These are phyloP conservation scores for Colletotrichum sp. DNA, from an alignment of 2,329 filamentous ascomycete genomes.

Conservation along the genomic window DNA sequence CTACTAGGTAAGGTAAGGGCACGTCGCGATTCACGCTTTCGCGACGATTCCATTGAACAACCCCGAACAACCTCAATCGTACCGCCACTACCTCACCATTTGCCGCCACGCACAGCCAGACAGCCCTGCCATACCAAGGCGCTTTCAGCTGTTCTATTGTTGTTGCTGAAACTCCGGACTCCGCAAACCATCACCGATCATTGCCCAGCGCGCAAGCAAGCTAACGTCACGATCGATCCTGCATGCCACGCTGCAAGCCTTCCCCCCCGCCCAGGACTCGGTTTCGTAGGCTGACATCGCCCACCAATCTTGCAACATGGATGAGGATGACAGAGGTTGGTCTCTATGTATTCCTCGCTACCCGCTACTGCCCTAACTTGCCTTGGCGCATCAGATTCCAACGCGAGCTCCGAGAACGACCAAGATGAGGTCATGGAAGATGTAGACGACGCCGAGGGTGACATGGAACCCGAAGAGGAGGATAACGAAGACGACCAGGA, in stretches of 20 bases:
- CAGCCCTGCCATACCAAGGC: background rate
- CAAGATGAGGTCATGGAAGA: constrained; percentile 65
- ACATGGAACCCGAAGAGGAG: constrained; percentile 37
- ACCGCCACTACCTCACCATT: background rate
- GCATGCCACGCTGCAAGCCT: background rate
- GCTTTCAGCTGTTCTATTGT: background rate
- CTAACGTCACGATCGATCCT: background rate
- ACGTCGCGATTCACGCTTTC: constrained; percentile 18
- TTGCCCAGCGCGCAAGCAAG: background rate
- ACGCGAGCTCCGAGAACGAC: constrained; percentile 50
- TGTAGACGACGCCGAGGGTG: constrained; percentile 39
- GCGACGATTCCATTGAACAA: background rate
- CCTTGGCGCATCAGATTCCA: constrained; percentile 30
- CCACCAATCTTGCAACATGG: constrained; percentile 21
- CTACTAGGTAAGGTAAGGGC: background rate
- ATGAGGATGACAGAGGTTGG: constrained; percentile 33
- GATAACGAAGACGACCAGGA: constrained; percentile 37
- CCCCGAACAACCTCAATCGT: background rate
- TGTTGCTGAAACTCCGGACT: background rate
- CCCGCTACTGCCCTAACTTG: background rate
- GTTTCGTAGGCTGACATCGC: background rate
- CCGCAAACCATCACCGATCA: background rate
- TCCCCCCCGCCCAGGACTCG: background rate
- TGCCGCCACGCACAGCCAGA: background rate
- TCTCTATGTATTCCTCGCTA: too few relatives aligned